Evolutionary conservation across 805 yeast species (phyloP).

Genomic region (Naumovozyma dairenensis): DNA sequence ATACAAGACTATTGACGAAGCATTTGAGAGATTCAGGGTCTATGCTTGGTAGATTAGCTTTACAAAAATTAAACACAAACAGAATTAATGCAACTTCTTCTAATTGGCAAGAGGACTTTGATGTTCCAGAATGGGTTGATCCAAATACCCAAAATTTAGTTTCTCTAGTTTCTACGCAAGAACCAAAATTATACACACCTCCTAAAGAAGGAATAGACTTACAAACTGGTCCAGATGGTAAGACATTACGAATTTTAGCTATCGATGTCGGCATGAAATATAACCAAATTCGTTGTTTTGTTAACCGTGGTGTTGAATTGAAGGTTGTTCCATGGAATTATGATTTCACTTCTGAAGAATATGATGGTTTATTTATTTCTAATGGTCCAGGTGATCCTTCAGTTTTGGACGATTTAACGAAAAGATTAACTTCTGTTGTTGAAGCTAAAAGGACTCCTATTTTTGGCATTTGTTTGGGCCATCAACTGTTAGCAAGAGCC

Average conservation of each 20-base stretch:
- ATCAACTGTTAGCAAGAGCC: conserved; percentile 91
- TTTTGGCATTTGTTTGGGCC: conserved; percentile 98
- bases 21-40: conserved; percentile 88
- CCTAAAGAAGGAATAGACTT: conserved; percentile 32
- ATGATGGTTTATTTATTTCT: conserved; percentile 91
- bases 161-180: conserved; percentile 73
- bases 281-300: conserved; percentile 95
- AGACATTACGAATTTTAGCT: conserved; percentile 72
- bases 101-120: conserved; percentile 55
- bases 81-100: conserved; percentile 26
- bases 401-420: conserved; percentile 60
- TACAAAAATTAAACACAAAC: conserved; percentile 37
- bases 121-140: conserved; percentile 81
- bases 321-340: conserved; percentile 94
- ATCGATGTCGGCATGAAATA: conserved; percentile 97
- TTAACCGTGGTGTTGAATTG: conserved; percentile 90
- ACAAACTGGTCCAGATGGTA: conserved; percentile 60
- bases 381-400: conserved; percentile 99
- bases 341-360: conserved; percentile 68
- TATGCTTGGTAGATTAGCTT: conserved; percentile 78
- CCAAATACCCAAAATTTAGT: conserved; percentile 90
- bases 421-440: conserved; percentile 47
- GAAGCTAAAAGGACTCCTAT: conserved; percentile 70
- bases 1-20: conserved; percentile 91
- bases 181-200: conserved; percentile 72